Conservation (phyloP, 129 eudicot genomes). For the Erigeron canadensis region DNA sequence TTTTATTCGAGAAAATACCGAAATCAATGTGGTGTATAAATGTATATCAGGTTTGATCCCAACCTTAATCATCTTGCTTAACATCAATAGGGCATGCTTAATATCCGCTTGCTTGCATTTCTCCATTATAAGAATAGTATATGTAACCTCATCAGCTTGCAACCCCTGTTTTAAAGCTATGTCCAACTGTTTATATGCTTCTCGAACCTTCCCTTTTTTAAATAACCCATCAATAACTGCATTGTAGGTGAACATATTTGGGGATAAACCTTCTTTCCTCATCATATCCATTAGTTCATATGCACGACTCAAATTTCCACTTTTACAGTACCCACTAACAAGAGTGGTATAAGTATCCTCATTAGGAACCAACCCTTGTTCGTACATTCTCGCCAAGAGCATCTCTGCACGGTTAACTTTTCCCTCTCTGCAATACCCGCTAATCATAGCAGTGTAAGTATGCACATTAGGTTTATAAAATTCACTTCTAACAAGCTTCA, state of each 20-base stretch:
- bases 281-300: constrained; percentile 63
- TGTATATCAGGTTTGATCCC: constrained; percentile 69
- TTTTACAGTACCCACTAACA: constrained; percentile 66
- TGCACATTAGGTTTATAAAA: constrained; percentile 80
- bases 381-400: constrained; percentile 68
- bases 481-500: constrained; percentile 89
- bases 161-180: constrained; percentile 37
- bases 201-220: constrained; percentile 61
- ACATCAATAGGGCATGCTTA: constrained; percentile 48
- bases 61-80: constrained; percentile 55
- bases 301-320: constrained; percentile 65
- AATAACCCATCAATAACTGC: constrained; percentile 56
- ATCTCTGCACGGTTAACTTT: constrained; percentile 83
- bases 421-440: constrained; percentile 81
- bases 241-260: constrained; percentile 69
- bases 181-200: constrained; percentile 58
- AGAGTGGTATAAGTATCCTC: constrained; percentile 71
- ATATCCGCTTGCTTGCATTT: constrained; percentile 54
- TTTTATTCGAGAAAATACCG: constrained; percentile 49
- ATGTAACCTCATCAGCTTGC: constrained; percentile 68
- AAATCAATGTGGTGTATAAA: constrained; percentile 64
- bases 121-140: constrained; percentile 64
- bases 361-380: constrained; percentile 78
- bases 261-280: constrained; percentile 44
- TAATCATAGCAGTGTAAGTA: constrained; percentile 91